Evolutionary conservation across 148 eudicot genomes (phyloP).

Genomic region (Suaeda aralocaspica): DNA sequence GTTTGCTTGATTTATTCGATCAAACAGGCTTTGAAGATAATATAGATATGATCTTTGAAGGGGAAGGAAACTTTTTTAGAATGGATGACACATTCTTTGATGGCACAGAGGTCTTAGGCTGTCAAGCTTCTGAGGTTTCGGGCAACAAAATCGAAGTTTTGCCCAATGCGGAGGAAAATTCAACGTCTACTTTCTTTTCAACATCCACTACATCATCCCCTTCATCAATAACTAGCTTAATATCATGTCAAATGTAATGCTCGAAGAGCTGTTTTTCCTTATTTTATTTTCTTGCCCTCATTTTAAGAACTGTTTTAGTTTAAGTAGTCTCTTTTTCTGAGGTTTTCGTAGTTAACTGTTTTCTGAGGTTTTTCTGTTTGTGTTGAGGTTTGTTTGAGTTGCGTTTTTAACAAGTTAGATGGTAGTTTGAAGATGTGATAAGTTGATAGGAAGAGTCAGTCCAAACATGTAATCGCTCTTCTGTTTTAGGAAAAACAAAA

Average conservation of each 20-base stretch:
- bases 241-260: conserved; percentile 27
- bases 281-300: too few relatives aligned
- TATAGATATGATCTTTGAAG: conserved; percentile 59
- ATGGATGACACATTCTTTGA: conserved; percentile 15
- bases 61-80: conserved; percentile 22
- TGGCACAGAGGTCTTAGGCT: conserved; percentile 9
- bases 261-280: conserved; percentile 14
- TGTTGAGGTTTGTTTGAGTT: conserved; percentile 22
- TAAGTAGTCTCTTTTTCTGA: background rate
- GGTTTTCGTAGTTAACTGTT: conserved; percentile 9
- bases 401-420: conserved; percentile 7
- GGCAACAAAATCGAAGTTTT: conserved; percentile 20
- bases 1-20: conserved; percentile 45
- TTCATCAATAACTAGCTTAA: conserved; percentile 32
- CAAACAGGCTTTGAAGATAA: conserved; percentile 54
- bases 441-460: conserved; percentile 19
- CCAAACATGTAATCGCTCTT: conserved; percentile 12
- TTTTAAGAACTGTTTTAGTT: conserved; percentile 3
- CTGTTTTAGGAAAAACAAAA: conserved; percentile 9
- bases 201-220: conserved; percentile 26
- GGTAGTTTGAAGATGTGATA: conserved; percentile 16
- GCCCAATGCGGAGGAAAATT: conserved; percentile 19
- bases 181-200: conserved; percentile 9
- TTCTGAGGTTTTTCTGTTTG: conserved; percentile 8
- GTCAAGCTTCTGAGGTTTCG: conserved; percentile 19